Evolutionary conservation across 768 basidiomycete species (phyloP), one percentile per base, ranked within the genome.

Genomic region (Rossbeevera mucosa): DNA sequence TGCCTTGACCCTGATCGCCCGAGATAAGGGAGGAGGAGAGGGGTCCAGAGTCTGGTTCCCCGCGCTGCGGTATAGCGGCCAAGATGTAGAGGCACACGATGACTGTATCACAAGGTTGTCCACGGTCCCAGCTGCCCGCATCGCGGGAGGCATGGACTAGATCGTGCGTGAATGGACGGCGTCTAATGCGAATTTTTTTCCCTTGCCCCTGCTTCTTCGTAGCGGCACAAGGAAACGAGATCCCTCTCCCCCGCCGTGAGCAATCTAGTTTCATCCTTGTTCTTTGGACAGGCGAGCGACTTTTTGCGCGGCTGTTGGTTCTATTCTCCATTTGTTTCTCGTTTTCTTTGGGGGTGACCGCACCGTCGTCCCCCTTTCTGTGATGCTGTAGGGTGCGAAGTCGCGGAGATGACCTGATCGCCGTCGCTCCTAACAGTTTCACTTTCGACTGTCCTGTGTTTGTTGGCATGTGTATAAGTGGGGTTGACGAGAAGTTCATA

Each of bases 321-420:
- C 16, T 33, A 40, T 29, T 47, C 41, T 48, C 38, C 25, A 36
- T 30, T 38, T 46, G 9, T 54, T 44, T 48, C 42, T 14, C 24
- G 11, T 18, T 18, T 38, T 38, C 18, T 12, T 38, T 4, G 18
- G 36, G 36, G 36, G 12, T 18, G 36, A 4, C 18, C 5, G 18
- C 18, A 48, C 49, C 45, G 36, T 49, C 47, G 44, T 42, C 3
- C 28, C 56, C 50, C 50, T 36, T 64, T 53, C 45, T 41, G 55
- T 45, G 44, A 51, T 52, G 52, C 56, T 66, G 57, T 59, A 21
- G 57, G 25, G 38, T 13, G 48, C 62, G 65, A 63, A 67, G 48
- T 64, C 67, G 59, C 62, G 65, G 65, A 67, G 48, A 67, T 65
- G 65, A 62, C 50, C 12, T 58, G 64, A 62, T 65, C 54, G 56